Base-by-base conservation (phyloP, 805 yeast genomes). In the Kodamaea kaohsiungensis region DNA sequence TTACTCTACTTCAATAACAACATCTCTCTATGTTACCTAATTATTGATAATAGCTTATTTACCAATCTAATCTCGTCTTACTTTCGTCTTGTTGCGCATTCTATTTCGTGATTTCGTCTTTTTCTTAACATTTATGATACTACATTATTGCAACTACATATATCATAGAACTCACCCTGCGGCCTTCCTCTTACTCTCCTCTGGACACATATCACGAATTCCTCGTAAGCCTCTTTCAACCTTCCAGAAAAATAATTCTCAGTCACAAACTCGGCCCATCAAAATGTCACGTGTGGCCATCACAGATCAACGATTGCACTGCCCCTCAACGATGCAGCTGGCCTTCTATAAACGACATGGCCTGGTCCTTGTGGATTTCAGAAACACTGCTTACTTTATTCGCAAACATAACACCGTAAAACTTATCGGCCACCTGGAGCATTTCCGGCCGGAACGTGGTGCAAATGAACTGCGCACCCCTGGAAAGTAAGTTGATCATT, bases 381-480 rank as follows among this genome's bases (percentile, higher is more conserved):
- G 82, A 79, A 1, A 93, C 86, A 0, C 88, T 79, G 53, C 97
- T 89, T 48, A 89, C 90, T 64, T 90, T 89, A 65, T 89, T 87
- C 56, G 83, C 84, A 67, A 86, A 93, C 74, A 84, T 83, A 1
- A 95, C 97, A 17, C 98, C 97, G 66, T 84, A 93, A 65, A 88
- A 91, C 56, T 84, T 86, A 67, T 89, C 90, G 5, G 97, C 96
- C 7, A 86, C 90, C 57, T 86, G 86, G 38, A 95, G 73, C 89
- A 95, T 85, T 67, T 95, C 99, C 0, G 96, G 90, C 62, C 98
- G 79, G 77, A 95, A 95, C 0, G 99, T 95, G 0, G 99, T 95
- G 68, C 98, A 92, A 39, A 95, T 91, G 65, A 93, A 95, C 70
- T 95, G 99, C 12, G 96, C 96, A 52, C 79, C 71, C 22, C 52